phyloP scores from a whole-genome alignment of 1,284 basidiomycete genomes.

The Papiliotrema fonsecae region DNA sequence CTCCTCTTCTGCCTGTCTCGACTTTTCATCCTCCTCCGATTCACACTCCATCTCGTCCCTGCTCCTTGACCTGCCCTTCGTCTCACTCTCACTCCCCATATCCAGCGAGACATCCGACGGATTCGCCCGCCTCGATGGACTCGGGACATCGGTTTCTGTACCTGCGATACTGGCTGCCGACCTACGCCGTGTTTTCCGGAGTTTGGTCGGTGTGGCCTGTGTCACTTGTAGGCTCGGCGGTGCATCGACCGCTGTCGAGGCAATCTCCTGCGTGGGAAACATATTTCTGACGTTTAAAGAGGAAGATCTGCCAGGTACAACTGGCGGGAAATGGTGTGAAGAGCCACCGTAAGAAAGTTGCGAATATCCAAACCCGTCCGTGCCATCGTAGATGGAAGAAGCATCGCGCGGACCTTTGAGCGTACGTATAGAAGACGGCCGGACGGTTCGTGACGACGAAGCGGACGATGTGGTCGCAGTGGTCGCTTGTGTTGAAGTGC shows the following conservation, averaged over 20 bases:
- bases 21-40: background rate
- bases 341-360: background rate
- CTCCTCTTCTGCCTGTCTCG: constrained; percentile 4
- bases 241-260: background rate
- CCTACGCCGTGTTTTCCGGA: background rate
- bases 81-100: constrained; percentile 4
- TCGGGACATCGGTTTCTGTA: background rate
- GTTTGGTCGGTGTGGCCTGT: constrained; percentile 16
- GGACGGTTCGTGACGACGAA: background rate
- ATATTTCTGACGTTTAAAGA: background rate
- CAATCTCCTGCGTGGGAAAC: background rate
- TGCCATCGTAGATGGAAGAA: too few species aligned
- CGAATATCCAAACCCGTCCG: too few species aligned
- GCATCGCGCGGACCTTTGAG: background rate
- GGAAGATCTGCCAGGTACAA: background rate
- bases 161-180: background rate
- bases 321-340: background rate
- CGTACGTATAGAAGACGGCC: background rate
- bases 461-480: background rate
- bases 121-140: background rate
- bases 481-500: background rate
- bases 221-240: constrained; percentile 12
- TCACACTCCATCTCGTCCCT: constrained; percentile 5
- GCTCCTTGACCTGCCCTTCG: constrained; percentile 13
- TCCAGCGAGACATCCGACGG: background rate